A percentile compares a stretch with the other conserved stretches of the same genome.
Conservation (phyloP, 768 basidiomycete genomes). For the Termitomyces eurrhizus region DNA sequence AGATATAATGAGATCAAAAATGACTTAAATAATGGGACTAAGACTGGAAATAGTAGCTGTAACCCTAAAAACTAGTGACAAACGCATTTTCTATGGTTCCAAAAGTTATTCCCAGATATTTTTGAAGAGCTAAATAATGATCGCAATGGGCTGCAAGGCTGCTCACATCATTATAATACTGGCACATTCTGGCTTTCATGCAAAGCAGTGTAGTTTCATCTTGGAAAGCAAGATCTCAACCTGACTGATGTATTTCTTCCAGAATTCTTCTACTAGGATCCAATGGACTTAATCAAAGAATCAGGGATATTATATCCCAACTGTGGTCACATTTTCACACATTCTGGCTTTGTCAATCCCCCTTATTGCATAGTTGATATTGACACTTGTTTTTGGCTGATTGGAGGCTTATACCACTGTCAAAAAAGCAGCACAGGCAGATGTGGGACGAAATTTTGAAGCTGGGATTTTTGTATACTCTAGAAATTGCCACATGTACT, state of each 20-base stretch:
- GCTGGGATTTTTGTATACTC: not conserved
- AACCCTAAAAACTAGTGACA: not conserved
- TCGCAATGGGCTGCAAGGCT: not conserved
- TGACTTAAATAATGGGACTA: not conserved
- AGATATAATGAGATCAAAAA: not conserved
- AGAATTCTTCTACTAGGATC: not conserved
- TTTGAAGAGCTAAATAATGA: not conserved
- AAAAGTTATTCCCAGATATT: not conserved
- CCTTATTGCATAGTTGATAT: too few species aligned
- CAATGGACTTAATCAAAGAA: not conserved
- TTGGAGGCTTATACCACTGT: not conserved
- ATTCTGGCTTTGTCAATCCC: too few species aligned
- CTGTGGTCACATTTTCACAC: not conserved
- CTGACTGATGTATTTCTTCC: not conserved
- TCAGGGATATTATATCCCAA: not conserved
- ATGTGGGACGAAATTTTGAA: not conserved
- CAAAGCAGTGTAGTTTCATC: not conserved
- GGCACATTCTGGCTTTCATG: not conserved
- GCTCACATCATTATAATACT: not conserved
- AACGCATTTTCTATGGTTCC: not conserved
- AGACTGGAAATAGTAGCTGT: not conserved
- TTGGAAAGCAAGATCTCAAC: not conserved
- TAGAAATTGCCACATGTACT: not conserved
- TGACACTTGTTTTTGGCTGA: not conserved
- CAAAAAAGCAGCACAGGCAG: not conserved